Conservation (phyloP, 176 grass and related monocot genomes). For the Otatea glauca region DNA sequence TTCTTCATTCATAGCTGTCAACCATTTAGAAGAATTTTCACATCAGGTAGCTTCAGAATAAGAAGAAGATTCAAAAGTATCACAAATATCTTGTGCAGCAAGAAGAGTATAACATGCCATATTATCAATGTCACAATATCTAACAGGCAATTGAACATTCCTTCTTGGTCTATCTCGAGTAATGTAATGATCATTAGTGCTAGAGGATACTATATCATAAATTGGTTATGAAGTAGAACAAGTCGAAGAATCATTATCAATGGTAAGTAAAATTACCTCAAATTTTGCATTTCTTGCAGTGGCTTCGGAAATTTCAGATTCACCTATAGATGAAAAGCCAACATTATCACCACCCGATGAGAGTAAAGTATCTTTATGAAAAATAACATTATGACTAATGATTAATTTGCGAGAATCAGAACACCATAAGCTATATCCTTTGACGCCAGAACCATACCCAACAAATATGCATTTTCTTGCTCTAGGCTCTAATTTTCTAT, state of each 20-base stretch:
- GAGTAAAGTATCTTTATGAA: background rate
- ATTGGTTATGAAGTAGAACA: background rate
- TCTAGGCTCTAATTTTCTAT: background rate
- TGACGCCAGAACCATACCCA: background rate
- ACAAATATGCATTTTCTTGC: background rate
- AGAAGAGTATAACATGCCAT: background rate
- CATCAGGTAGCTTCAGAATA: background rate
- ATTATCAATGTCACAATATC: background rate
- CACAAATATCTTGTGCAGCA: background rate
- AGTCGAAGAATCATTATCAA: background rate
- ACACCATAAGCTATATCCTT: slow-evolving; percentile 12
- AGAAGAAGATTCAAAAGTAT: background rate
- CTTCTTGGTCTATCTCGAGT: background rate
- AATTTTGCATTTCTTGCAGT: background rate
- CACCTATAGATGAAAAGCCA: background rate
- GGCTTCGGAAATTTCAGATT: background rate
- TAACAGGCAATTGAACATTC: background rate
- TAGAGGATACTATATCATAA: background rate
- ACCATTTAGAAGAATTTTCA: background rate
- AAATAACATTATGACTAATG: background rate
- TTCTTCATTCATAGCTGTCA: background rate
- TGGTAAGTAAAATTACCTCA: background rate
- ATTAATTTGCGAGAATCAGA: background rate
- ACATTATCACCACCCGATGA: background rate
- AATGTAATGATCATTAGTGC: background rate